Evolutionary conservation across 148 eudicot species (phyloP).

Genomic region (Rhododendron mucronatum): DNA sequence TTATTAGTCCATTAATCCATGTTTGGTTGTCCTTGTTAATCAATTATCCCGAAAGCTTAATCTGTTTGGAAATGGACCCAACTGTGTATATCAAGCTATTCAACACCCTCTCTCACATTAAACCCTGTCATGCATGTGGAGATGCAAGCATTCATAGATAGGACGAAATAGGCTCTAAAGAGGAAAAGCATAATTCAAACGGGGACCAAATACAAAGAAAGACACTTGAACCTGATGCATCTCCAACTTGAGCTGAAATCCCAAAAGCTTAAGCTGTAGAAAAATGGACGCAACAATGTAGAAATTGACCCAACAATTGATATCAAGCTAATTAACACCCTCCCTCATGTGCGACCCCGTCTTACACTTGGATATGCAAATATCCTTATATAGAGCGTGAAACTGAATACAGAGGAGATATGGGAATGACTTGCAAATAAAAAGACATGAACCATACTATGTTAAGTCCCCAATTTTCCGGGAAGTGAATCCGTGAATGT

Average conservation of each 20-base stretch:
- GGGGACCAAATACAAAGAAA: background rate
- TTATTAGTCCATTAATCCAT: background rate
- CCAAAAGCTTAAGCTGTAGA: background rate
- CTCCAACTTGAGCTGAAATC: background rate
- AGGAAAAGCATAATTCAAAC: background rate
- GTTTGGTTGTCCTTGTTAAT: background rate
- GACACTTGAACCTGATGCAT: background rate
- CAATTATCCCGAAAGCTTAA: background rate
- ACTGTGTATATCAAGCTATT: background rate
- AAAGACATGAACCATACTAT: background rate
- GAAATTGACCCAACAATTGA: background rate
- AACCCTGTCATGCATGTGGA: background rate
- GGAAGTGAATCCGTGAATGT: background rate
- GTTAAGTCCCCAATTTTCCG: background rate
- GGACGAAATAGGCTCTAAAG: background rate
- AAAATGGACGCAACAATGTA: background rate
- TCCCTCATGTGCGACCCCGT: background rate
- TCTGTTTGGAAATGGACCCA: background rate
- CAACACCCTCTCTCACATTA: background rate
- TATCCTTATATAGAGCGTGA: background rate
- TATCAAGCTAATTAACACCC: background rate
- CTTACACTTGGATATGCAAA: background rate
- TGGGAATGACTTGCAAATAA: background rate
- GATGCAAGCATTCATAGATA: background rate
- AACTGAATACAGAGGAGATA: background rate